Evolutionary conservation across 2,329 filamentous ascomycete genomes (phyloP), one percentile per base, ranked within the genome.

Genomic region (Aspergillus sp.): DNA sequence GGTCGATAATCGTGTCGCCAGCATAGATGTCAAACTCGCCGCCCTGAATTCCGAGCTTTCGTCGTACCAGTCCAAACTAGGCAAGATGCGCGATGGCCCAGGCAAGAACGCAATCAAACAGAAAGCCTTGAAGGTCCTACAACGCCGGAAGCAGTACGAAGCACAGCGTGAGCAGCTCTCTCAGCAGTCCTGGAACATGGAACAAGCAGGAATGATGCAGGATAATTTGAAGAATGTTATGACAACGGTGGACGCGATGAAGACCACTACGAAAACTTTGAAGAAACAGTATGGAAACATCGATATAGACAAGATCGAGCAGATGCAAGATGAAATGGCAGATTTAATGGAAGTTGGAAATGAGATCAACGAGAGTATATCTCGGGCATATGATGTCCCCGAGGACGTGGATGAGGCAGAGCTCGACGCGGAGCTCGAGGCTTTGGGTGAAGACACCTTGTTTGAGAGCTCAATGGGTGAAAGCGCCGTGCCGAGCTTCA

Each of bases 191-290:
- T 98, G 93, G 93, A 98, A 98, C 79, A 97, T 99, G 93, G 93
- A 98, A 79, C 93, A 97, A 78, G 93, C 93, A 3, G 90, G 90
- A 73, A 96, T 93, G 84, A 97, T 98, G 93, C 92, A 96, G 79
- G 93, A 98, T 78, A 98, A 98, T 72, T 84, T 99, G 53, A 95
- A 96, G 76, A 98, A 98, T 76, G 93, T 95, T 62, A 97, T 97
- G 93, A 96, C 92, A 17, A 97, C 95, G 27, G 93, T 98, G 45
- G 93, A 98, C 74, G 93, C 93, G 11, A 93, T 99, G 86, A 96
- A 97, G 84, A 92, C 90, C 2, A 97, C 93, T 23, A 96, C 95
- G 69, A 96, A 96, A 79, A 89, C 91, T 69, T 84, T 99, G 63
- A 87, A 87, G 72, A 90, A 91, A 75, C 93, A 98, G 81, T 98